Evolutionary conservation across 306 rosid genomes (phyloP).

Genomic region (Adenanthera pavonina): DNA sequence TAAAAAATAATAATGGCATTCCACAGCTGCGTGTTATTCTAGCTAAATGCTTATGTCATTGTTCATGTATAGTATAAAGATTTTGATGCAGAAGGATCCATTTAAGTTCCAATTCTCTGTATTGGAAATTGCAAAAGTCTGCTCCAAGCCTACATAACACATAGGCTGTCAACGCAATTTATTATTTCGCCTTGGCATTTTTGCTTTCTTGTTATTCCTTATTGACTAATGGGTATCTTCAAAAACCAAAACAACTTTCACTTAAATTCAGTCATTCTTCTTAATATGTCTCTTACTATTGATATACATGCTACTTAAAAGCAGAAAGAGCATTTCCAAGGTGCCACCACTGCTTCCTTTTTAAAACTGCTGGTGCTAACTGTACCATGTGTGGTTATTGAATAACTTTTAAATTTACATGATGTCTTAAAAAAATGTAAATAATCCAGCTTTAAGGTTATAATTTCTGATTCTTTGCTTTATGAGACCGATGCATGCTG

Average conservation of each 20-base stretch:
- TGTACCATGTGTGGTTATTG: conserved; percentile 1
- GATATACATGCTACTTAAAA: neutral
- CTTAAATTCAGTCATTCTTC: neutral
- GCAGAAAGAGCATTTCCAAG: neutral
- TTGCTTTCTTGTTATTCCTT: neutral
- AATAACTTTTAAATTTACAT: neutral
- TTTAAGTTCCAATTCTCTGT: conserved; percentile 13
- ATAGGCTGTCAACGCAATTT: conserved; percentile 11
- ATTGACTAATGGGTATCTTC: neutral
- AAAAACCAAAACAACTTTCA: neutral
- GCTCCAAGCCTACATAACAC: neutral
- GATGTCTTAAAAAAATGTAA: neutral
- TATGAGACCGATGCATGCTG: neutral
- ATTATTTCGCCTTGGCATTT: conserved; percentile 8
- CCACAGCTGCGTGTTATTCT: conserved; percentile 23
- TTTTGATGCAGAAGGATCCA: conserved; percentile 16
- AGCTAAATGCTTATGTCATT: conserved; percentile 20
- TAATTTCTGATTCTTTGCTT: conserved; percentile 24
- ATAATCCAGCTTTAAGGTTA: conserved; percentile 1
- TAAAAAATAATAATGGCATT: conserved; percentile 42
- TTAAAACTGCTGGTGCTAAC: conserved; percentile 28
- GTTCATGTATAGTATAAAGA: conserved; percentile 24
- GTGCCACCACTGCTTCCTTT: conserved; percentile 12
- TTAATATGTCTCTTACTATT: conserved; percentile 4
- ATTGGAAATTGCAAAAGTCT: conserved; percentile 17